phyloP scores from a whole-genome alignment of 371 early-diverging fungal species.

The Mortierella sp. region DNA sequence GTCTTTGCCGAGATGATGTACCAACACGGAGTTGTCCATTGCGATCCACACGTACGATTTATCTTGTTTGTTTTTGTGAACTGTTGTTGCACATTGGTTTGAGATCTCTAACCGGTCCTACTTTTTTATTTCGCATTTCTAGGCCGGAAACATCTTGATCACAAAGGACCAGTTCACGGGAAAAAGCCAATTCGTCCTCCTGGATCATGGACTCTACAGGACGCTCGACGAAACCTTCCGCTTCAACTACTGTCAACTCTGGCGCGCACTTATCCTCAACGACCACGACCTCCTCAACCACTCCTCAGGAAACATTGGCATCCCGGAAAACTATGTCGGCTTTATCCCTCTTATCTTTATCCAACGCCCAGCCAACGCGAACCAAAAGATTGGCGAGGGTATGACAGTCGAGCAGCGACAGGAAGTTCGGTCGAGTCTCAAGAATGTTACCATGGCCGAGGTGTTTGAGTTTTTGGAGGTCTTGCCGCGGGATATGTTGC shows the following conservation, averaged over 20 bases:
- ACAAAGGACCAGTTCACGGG: conserved; percentile 37
- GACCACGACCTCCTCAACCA: conserved; percentile 33
- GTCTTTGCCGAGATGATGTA: conserved; percentile 96
- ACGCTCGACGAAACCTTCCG: conserved; percentile 77
- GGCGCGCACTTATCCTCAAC: conserved; percentile 69
- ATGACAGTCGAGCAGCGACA: conserved; percentile 46
- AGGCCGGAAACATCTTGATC: conserved; percentile 59
- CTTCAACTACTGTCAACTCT: conserved; percentile 87
- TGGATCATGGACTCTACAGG: conserved; percentile 96
- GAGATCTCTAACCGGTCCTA: too few species aligned
- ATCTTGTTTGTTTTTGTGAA: conserved; percentile 65
- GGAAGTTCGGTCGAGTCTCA: conserved; percentile 44
- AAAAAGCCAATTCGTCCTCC: conserved; percentile 74
- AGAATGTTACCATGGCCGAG: conserved; percentile 58
- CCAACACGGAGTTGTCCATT: conserved; percentile 71
- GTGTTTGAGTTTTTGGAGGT: conserved; percentile 60
- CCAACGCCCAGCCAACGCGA: conserved; percentile 50
- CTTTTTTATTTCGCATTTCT: conserved; percentile 65
- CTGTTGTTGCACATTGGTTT: too few species aligned
- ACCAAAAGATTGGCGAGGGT: conserved; percentile 55
- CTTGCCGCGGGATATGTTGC: conserved; percentile 62
- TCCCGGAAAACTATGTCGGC: conserved; percentile 47
- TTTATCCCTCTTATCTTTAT: conserved; percentile 58
- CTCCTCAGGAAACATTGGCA: conserved; percentile 44
- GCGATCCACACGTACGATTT: conserved; percentile 48